phyloP scores from a whole-genome alignment of 768 basidiomycete genomes.

The Lyophyllum atratum region DNA sequence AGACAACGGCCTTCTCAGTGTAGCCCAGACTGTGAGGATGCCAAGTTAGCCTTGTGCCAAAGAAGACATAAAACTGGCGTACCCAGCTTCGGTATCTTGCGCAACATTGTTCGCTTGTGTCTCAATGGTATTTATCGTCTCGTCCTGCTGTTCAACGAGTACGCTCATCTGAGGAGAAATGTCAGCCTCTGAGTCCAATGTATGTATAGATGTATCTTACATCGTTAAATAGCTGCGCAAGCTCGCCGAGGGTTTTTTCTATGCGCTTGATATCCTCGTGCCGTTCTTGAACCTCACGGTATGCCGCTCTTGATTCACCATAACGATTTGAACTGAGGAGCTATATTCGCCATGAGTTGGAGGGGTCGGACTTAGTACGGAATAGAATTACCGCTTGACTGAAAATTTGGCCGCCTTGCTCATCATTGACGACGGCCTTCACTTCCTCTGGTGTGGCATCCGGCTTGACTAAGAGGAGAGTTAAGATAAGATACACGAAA shows the following conservation, averaged over 20 bases:
- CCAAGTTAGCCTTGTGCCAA: constrained; percentile 6
- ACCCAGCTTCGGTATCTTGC: constrained; percentile 88
- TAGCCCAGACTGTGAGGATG: constrained; percentile 61
- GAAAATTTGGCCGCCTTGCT: constrained; percentile 84
- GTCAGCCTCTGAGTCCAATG: background rate
- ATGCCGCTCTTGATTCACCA: constrained; percentile 86
- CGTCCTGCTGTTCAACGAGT: constrained; percentile 93
- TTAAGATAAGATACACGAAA: background rate
- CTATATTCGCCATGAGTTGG: constrained; percentile 38
- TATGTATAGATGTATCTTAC: constrained; percentile 42
- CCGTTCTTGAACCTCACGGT: constrained; percentile 95
- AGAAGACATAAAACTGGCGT: constrained; percentile 22
- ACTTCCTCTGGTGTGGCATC: constrained; percentile 91
- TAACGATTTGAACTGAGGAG: constrained; percentile 90
- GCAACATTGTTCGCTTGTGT: constrained; percentile 72
- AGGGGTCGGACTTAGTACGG: background rate
- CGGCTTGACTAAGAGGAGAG: constrained; percentile 69
- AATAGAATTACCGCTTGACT: constrained; percentile 69
- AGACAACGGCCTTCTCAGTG: constrained; percentile 83
- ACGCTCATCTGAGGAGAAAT: constrained; percentile 75
- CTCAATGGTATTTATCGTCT: constrained; percentile 83
- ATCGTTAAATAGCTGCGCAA: constrained; percentile 96
- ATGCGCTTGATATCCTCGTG: constrained; percentile 97
- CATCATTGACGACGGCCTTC: constrained; percentile 82
- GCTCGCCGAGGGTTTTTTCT: constrained; percentile 88